Evolutionary conservation across 345 rosid genomes (phyloP).

Genomic region (Odontarrhena argentea): DNA sequence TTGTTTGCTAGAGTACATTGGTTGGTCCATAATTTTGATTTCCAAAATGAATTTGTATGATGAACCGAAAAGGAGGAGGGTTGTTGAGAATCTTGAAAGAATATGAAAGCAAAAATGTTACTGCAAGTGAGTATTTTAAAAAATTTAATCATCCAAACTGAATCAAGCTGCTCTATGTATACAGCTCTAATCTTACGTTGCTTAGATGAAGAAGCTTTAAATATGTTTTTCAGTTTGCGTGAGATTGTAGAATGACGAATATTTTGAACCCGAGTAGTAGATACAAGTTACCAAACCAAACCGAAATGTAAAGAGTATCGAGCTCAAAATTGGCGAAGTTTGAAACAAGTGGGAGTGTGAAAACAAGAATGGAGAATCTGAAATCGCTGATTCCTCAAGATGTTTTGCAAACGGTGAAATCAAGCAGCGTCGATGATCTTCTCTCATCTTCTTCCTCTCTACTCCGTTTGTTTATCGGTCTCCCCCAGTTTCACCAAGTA

Average conservation of each 20-base stretch:
- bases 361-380: slow-evolving; percentile 45
- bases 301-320: too few relatives aligned
- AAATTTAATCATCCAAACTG: too few relatives aligned
- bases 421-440: slow-evolving; percentile 53
- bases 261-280: too few relatives aligned
- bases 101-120: background rate
- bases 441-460: slow-evolving; percentile 54
- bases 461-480: slow-evolving; percentile 48
- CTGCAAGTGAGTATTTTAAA: too few relatives aligned
- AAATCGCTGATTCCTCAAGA: slow-evolving; percentile 53
- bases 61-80: background rate
- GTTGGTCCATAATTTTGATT: slow-evolving; percentile 22
- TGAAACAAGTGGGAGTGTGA: background rate
- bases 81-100: background rate
- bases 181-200: too few relatives aligned
- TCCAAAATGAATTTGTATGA: slow-evolving; percentile 5
- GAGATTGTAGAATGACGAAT: too few relatives aligned
- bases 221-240: too few relatives aligned
- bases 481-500: slow-evolving; percentile 65
- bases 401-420: slow-evolving; percentile 47
- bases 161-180: too few relatives aligned
- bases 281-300: too few relatives aligned
- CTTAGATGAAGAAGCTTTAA: too few relatives aligned
- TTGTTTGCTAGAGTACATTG: slow-evolving; percentile 10
- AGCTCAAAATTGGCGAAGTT: too few relatives aligned